Base-by-base conservation (phyloP, 257 asterid species). In the Nicotiana tomentosiformis region DNA sequence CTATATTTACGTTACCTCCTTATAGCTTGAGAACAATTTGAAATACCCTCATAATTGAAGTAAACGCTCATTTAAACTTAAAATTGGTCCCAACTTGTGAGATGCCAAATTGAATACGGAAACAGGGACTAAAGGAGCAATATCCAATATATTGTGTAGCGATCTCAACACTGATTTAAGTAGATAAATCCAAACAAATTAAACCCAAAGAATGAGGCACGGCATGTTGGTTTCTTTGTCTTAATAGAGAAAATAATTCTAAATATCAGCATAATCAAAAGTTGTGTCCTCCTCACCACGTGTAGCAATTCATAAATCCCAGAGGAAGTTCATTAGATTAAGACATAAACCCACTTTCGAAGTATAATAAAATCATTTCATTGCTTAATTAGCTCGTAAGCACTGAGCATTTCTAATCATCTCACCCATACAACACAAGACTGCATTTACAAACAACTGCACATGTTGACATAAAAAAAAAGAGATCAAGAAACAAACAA, bases 331-430 rank as follows among this genome's bases (percentile, higher is more conserved):
- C 46, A 66, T 10, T 26, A 29, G 39, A 64, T 65, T 30, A 65
- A 65, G 37, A 72, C 78, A 5, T 12, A 39, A 72, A 72, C 20
- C 14, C n/a, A 12, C 11, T 53, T 17, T 12, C 14, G 30, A 23
- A 76, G 58, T 39, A 84, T 77, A 84, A 89, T 77, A 67, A 85
- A 84, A 87, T 78, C 20, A 86, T 89, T 90, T 86, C 87, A 67
- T 94, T 94, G 97, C 95, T 94, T 94, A 88, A 86, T 86, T 83
- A 85, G 92, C 87, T 91, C 86, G 95, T 90, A 90, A 94, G 90
- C 91, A 87, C 90, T 84, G 89, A 89, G 46, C 87, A 89, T 43
- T 20, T 77, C 82, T 84, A 91, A 93, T 93, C 92, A 94, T 90
- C 93, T 79, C 91, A 60, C 90, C 94, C 91, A 92, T 86, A 86